Evolutionary conservation across 768 basidiomycete genomes (phyloP).

Genomic region (Lentinula detonsa): DNA sequence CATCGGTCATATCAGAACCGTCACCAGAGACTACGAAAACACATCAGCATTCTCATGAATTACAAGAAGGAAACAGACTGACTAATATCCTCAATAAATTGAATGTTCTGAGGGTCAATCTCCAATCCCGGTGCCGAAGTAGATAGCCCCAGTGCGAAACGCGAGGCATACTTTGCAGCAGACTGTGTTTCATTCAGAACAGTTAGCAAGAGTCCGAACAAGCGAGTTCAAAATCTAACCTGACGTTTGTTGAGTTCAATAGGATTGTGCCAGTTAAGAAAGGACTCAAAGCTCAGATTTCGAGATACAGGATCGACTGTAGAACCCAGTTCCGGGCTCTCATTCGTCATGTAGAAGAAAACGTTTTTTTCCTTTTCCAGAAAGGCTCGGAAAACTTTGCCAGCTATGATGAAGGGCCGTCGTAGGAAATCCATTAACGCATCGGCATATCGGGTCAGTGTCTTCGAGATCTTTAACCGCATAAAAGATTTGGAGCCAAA

Average conservation of each 20-base stretch:
- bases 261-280: constrained; percentile 41
- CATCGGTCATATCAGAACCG: constrained; percentile 34
- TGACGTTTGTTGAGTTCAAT: constrained; percentile 31
- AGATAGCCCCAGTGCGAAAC: constrained; percentile 42
- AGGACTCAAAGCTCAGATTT: constrained; percentile 28
- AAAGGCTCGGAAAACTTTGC: constrained; percentile 33
- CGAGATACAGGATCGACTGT: constrained; percentile 5
- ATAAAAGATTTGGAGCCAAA: constrained; percentile 36
- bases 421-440: constrained; percentile 21
- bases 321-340: constrained; percentile 11
- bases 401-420: constrained; percentile 29
- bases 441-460: constrained; percentile 12
- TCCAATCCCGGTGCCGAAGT: constrained; percentile 41
- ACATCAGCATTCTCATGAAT: neutral
- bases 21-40: constrained; percentile 17
- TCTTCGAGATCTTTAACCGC: constrained; percentile 22
- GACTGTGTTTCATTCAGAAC: constrained; percentile 23
- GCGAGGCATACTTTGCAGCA: constrained; percentile 44
- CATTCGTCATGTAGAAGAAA: constrained; percentile 31
- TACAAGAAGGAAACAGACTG: constrained; percentile 7
- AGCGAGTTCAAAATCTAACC: constrained; percentile 18
- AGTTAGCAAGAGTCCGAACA: neutral
- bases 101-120: constrained; percentile 24
- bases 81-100: constrained; percentile 31
- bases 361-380: constrained; percentile 31